Percentiles rank a stretch among this genome's conserved stretches.
Conservation (phyloP, 2,329 filamentous ascomycete genomes). For the Beauveria varroae region DNA sequence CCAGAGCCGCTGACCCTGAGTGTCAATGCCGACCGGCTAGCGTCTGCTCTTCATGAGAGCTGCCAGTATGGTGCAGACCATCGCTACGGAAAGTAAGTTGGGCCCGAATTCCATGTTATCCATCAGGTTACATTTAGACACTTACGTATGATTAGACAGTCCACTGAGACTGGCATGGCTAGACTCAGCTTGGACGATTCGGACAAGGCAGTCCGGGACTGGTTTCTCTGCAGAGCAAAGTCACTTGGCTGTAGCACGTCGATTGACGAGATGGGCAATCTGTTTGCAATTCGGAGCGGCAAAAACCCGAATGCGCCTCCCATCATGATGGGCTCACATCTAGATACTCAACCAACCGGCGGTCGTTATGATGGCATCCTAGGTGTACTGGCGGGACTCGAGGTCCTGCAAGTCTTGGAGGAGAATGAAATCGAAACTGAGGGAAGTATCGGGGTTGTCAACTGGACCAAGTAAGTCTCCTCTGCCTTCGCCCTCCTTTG, state of each 20-base stretch:
- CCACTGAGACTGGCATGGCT: conserved; percentile 64
- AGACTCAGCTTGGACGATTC: conserved; percentile 67
- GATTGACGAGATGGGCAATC: conserved; percentile 74
- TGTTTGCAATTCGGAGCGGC: conserved; percentile 59
- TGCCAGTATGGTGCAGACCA: conserved; percentile 26
- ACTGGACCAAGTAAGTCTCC: conserved; percentile 60
- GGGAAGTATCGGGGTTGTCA: conserved; percentile 65
- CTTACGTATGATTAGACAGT: not conserved
- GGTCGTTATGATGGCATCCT: conserved; percentile 74
- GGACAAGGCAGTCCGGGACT: conserved; percentile 66
- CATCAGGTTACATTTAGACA: conserved; percentile 1
- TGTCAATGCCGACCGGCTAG: conserved; percentile 19
- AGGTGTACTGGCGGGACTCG: conserved; percentile 64
- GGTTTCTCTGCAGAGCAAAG: conserved; percentile 62
- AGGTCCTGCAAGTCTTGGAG: conserved; percentile 58
- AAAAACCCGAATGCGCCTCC: conserved; percentile 49
- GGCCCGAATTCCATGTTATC: no score
- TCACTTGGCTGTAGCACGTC: conserved; percentile 59
- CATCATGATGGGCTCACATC: conserved; percentile 59
- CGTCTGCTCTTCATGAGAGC: conserved; percentile 24
- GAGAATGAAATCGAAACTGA: conserved; percentile 62
- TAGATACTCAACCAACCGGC: conserved; percentile 57
- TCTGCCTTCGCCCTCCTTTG: no score
- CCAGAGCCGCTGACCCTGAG: not conserved
- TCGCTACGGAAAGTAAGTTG: conserved; percentile 23